Evolutionary conservation across 805 yeast genomes (phyloP).

Genomic region (Naumovozyma dairenensis): DNA sequence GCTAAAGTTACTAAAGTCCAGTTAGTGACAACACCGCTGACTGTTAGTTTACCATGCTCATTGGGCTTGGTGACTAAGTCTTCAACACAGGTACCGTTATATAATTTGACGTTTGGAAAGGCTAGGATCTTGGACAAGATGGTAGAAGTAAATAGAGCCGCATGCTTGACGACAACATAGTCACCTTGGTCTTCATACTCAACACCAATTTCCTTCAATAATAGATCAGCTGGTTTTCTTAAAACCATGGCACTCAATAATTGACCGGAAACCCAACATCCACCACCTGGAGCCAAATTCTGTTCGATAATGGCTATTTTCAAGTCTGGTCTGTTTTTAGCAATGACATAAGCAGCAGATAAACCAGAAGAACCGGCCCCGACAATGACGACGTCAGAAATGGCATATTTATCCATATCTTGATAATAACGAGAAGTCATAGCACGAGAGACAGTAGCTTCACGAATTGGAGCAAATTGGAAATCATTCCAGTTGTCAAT

Average conservation of each 20-base stretch:
- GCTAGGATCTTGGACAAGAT: constrained; percentile 56
- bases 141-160: constrained; percentile 67
- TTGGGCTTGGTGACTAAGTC: constrained; percentile 66
- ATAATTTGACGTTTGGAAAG: constrained; percentile 66
- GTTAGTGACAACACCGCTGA: constrained; percentile 76
- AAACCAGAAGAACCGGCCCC: constrained; percentile 77
- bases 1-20: constrained; percentile 73
- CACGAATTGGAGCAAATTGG: constrained; percentile 63
- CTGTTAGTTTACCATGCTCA: constrained; percentile 47
- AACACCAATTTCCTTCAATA: constrained; percentile 52
- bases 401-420: constrained; percentile 65
- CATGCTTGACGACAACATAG: constrained; percentile 71
- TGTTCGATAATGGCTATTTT: constrained; percentile 68
- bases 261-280: constrained; percentile 72
- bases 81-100: constrained; percentile 75
- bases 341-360: constrained; percentile 65
- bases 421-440: constrained; percentile 68
- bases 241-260: constrained; percentile 68
- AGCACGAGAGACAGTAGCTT: constrained; percentile 70
- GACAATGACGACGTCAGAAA: constrained; percentile 61
- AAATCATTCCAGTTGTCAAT: constrained; percentile 54
- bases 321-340: constrained; percentile 64
- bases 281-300: constrained; percentile 71
- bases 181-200: constrained; percentile 74
- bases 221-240: constrained; percentile 69